A percentile compares a stretch with the other conserved stretches of the same genome.
Conservation (phyloP, 352 stramenopile species). For the Pythium folliculosum region DNA sequence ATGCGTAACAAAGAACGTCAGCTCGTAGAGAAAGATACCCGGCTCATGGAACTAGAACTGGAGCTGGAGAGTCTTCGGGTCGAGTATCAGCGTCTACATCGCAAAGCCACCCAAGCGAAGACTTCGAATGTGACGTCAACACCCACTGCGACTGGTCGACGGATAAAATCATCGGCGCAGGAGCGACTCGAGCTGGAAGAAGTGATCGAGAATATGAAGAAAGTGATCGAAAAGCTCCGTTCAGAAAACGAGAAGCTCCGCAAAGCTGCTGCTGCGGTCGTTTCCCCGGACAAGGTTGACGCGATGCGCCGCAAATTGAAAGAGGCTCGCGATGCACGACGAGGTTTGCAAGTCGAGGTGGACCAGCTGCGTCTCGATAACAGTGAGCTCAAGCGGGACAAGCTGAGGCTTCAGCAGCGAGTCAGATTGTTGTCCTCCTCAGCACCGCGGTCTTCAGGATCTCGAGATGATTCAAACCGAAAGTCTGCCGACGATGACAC, state of each 20-base stretch:
- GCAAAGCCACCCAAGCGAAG: constrained; percentile 22
- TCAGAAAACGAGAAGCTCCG: constrained; percentile 69
- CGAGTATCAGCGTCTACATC: constrained; percentile 61
- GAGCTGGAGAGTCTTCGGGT: constrained; percentile 68
- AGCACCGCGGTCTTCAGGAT: background rate
- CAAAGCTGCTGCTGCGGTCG: constrained; percentile 20
- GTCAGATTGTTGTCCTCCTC: constrained; percentile 46
- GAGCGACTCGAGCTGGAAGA: constrained; percentile 69
- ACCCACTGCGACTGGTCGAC: constrained; percentile 1
- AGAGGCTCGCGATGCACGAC: constrained; percentile 45
- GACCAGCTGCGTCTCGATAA: constrained; percentile 42
- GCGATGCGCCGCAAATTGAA: constrained; percentile 47
- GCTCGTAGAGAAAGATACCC: constrained; percentile 59
- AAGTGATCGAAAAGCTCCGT: constrained; percentile 77
- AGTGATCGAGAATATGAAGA: constrained; percentile 83
- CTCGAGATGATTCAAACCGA: background rate
- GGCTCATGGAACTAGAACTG: constrained; percentile 65
- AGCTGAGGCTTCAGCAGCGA: constrained; percentile 70
- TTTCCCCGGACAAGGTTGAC: constrained; percentile 47
- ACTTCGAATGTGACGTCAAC: background rate
- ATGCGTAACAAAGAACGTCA: constrained; percentile 54
- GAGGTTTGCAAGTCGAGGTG: constrained; percentile 42
- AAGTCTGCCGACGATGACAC: constrained; percentile 8
- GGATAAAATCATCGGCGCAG: constrained; percentile 25
- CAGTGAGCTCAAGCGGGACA: constrained; percentile 54